Conservation (phyloP, 345 rosid species). For the Eucalyptus paniculata region DNA sequence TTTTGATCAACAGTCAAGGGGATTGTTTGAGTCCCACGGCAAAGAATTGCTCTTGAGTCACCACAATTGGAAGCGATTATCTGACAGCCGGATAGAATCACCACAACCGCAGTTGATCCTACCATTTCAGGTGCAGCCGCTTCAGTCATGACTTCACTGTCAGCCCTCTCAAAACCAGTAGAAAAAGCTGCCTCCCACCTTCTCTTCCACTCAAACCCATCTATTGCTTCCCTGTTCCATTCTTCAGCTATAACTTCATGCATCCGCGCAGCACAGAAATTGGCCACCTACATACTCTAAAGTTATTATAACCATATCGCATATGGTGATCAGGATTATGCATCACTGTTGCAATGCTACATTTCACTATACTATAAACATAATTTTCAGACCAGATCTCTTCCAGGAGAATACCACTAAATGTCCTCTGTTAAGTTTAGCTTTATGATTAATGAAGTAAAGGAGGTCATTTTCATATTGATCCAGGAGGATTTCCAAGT, state of each 20-base stretch:
- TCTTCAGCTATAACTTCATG: constrained; percentile 44
- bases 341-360: background rate
- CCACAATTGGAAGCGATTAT: constrained; percentile 28
- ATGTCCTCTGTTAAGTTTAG: background rate
- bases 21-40: constrained; percentile 30
- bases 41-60: constrained; percentile 23
- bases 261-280: constrained; percentile 40
- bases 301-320: background rate
- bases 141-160: constrained; percentile 16
- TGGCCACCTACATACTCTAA: constrained; percentile 28
- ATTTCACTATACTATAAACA: background rate
- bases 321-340: background rate
- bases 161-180: constrained; percentile 28
- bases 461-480: background rate
- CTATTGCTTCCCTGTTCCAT: constrained; percentile 16
- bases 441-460: background rate
- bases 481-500: background rate
- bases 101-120: constrained; percentile 53
- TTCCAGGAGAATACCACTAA: background rate
- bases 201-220: constrained; percentile 26
- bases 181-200: constrained; percentile 36
- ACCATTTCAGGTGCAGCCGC: constrained; percentile 40
- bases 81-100: constrained; percentile 43
- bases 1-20: constrained; percentile 48
- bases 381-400: background rate